A percentile compares a stretch with the other conserved stretches of the same genome.
Evolutionary conservation across 2,329 filamentous ascomycete species (phyloP).

Genomic region (Diaporthe citri): DNA sequence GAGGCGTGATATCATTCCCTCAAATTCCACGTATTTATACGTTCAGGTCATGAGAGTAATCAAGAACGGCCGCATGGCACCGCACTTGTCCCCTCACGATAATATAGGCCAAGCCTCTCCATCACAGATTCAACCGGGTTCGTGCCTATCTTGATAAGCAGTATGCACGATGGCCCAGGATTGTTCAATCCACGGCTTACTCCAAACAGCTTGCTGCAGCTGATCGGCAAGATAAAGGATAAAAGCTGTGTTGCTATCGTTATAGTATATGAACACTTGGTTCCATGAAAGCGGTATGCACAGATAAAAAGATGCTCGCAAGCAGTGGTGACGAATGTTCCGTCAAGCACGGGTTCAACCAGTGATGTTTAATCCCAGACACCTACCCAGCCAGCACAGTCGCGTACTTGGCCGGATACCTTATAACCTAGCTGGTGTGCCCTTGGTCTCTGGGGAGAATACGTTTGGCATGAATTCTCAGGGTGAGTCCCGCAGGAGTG

Average conservation of each 20-base stretch:
- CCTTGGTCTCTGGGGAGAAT: background rate
- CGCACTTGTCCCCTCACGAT: background rate
- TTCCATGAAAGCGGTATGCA: background rate
- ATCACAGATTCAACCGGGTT: background rate
- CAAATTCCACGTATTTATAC: background rate
- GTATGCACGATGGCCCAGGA: background rate
- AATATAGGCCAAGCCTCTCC: background rate
- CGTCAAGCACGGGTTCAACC: too few species aligned
- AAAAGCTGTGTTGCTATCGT: background rate
- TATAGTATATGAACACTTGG: fast-evolving
- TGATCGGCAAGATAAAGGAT: background rate
- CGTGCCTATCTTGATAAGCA: constrained; percentile 2
- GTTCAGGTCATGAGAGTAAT: background rate
- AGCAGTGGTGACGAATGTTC: too few species aligned
- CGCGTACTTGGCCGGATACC: too few species aligned
- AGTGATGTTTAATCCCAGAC: too few species aligned
- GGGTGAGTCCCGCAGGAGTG: background rate
- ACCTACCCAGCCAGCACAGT: too few species aligned
- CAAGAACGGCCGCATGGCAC: background rate
- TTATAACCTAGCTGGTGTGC: too few species aligned
- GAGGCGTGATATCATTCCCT: background rate
- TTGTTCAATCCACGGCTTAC: background rate
- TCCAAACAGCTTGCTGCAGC: background rate
- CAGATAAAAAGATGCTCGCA: too few species aligned
- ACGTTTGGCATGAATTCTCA: background rate